Evolutionary conservation across 1,284 basidiomycete genomes (phyloP), one percentile per base, ranked within the genome.

Genomic region (Wallemia hederae): DNA sequence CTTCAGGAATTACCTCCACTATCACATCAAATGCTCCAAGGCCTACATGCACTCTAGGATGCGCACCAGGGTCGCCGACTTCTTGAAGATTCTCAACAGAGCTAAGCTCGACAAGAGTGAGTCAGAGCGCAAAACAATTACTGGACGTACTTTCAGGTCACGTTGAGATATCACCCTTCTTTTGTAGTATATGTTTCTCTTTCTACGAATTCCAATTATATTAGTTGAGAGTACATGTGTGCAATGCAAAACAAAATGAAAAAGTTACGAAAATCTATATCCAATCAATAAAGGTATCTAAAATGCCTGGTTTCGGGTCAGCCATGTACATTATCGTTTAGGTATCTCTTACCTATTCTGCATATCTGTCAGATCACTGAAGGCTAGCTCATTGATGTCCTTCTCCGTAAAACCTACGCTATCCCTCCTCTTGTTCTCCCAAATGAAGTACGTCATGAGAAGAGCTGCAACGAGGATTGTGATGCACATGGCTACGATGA

Each of bases 21-120:
- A 98, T 72, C 94, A 98, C 72, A 94, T 99, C 79, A 72, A 77
- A 66, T 97, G 92, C 72, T 91, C 85, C 60, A 98, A 98, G 72
- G 94, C 92, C 1, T 98, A 98, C 74, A 92, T 99, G 87, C 94
- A 98, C 72, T 92, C 88, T 25, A 77, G 94, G 59, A 94, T 99
- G 91, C 78, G 94, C 63, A 78, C 84, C 69, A 81, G 94, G 26
- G 94, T 96, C 15, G 81, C 85, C 17, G 90, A 97, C 72, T 98
- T 98, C 76, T 82, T 96, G 73, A 98, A 98, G 75, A 81, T 98
- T 59, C 75, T 99, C 67, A 98, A 98, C 70, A 76, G 94, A 59
- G 92, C 94, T n/a, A 98, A 98, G 77, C 85, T 85, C 31, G 94
- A 98, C 22, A 49, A 49, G 39, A 49, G n/a, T n/a, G 39, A 49